Conservation (phyloP, 2,329 filamentous ascomycete genomes). For the Diaporthe velutina region DNA sequence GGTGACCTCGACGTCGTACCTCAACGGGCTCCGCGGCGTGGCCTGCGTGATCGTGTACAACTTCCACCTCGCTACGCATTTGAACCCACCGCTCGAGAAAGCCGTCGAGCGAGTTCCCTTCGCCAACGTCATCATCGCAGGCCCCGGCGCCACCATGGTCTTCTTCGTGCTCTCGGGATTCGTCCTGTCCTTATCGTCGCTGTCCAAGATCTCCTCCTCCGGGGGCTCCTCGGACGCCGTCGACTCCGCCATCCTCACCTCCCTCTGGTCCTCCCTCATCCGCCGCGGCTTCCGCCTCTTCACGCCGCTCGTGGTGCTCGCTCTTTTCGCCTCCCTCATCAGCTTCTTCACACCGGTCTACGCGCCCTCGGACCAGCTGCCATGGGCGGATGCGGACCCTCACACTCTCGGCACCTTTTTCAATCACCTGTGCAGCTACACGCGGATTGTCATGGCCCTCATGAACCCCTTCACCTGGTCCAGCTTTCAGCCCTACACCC, state of each 20-base stretch:
- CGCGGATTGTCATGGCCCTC: background rate
- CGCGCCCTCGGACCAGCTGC: no score
- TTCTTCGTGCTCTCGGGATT: conserved; percentile 54
- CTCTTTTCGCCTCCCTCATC: conserved; percentile 16
- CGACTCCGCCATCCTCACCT: conserved; percentile 17
- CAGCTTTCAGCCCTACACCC: background rate
- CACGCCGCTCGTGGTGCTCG: conserved; percentile 29
- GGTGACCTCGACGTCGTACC: conserved; percentile 36
- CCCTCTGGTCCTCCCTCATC: conserved; percentile 45
- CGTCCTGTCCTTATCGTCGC: conserved; percentile 49
- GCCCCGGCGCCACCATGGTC: conserved; percentile 45
- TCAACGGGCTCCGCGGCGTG: conserved; percentile 45
- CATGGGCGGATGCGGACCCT: conserved; percentile 10
- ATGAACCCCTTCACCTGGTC: conserved; percentile 24
- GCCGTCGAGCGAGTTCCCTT: conserved; percentile 43
- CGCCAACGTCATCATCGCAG: conserved; percentile 44
- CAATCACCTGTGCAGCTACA: background rate
- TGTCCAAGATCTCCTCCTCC: conserved; percentile 27
- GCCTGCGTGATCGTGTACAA: conserved; percentile 43
- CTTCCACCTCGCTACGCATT: conserved; percentile 42
- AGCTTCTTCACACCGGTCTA: conserved; percentile 19
- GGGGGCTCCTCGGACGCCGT: background rate
- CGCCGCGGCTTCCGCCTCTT: conserved; percentile 38
- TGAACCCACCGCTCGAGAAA: conserved; percentile 12
- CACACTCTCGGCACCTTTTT: conserved; percentile 7